A percentile compares a stretch with the other conserved stretches of the same genome.
Evolutionary conservation across 2,329 filamentous ascomycete species (phyloP).

Genomic region (Cladorrhinum sp.): DNA sequence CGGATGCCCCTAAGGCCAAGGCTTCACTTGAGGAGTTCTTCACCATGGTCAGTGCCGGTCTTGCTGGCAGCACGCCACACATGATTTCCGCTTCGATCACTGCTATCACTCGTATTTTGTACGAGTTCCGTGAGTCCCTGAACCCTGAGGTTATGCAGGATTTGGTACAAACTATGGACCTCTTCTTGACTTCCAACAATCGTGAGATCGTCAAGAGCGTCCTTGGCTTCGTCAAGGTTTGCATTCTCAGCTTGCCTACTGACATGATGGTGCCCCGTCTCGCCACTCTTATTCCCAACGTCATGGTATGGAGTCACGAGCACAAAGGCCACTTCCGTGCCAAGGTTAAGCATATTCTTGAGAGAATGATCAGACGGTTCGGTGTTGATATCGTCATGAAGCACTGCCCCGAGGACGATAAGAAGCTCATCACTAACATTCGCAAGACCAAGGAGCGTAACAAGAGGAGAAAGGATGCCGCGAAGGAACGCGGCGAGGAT

Average conservation of each 20-base stretch:
- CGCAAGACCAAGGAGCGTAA: conserved; percentile 89
- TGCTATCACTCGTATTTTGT: conserved; percentile 87
- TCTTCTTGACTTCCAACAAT: conserved; percentile 95
- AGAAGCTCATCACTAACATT: conserved; percentile 89
- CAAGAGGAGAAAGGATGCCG: conserved; percentile 81
- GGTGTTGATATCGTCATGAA: conserved; percentile 77
- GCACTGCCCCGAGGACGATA: conserved; percentile 79
- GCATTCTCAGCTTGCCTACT: conserved; percentile 78
- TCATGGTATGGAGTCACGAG: conserved; percentile 95
- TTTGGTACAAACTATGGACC: conserved; percentile 88
- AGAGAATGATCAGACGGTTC: conserved; percentile 89
- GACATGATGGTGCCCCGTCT: conserved; percentile 77
- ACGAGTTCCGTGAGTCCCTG: conserved; percentile 77
- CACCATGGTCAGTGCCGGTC: conserved; percentile 95
- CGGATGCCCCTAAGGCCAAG: conserved; percentile 70
- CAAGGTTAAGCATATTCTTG: conserved; percentile 97
- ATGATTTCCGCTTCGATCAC: conserved; percentile 99
- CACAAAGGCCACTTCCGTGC: conserved; percentile 96
- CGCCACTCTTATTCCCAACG: conserved; percentile 74
- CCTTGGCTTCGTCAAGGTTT: conserved; percentile 95
- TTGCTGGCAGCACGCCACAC: conserved; percentile 88
- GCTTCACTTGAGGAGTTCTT: conserved; percentile 93
- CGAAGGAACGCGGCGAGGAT: conserved; percentile 54
- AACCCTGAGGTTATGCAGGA: conserved; percentile 70
- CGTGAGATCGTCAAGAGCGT: conserved; percentile 94